phyloP scores from a whole-genome alignment of 345 rosid genomes.

The Hevea brasiliensis region DNA sequence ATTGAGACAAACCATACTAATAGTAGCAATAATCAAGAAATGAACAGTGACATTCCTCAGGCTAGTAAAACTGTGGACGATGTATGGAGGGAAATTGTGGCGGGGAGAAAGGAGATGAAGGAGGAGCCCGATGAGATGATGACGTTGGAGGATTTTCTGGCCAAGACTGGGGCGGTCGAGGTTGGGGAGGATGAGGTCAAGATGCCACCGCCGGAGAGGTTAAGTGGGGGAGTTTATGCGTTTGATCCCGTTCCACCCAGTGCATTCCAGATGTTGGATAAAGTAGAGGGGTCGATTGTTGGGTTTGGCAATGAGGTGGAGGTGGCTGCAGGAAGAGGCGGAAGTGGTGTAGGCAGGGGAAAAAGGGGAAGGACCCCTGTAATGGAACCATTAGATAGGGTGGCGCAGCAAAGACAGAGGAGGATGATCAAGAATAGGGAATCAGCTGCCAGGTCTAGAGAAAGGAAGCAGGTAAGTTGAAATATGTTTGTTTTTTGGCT shows the following conservation, averaged over 20 bases:
- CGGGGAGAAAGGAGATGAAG: slow-evolving; percentile 62
- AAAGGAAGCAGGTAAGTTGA: slow-evolving; percentile 66
- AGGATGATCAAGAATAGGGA: slow-evolving; percentile 99
- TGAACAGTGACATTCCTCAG: slow-evolving; percentile 3
- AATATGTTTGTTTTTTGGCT: not conserved
- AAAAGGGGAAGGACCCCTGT: slow-evolving; percentile 61
- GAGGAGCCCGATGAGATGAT: slow-evolving; percentile 79
- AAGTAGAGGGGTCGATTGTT: slow-evolving; percentile 50
- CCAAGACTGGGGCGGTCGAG: slow-evolving; percentile 58
- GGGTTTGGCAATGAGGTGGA: slow-evolving; percentile 54
- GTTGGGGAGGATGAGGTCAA: slow-evolving; percentile 28
- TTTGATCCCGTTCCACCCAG: slow-evolving; percentile 47
- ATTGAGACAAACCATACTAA: not conserved
- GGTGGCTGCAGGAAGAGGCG: slow-evolving; percentile 16
- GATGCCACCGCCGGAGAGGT: slow-evolving; percentile 38
- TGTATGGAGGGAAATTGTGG: slow-evolving; percentile 86
- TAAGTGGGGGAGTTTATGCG: slow-evolving; percentile 49
- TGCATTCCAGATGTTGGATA: slow-evolving; percentile 58
- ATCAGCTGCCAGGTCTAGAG: slow-evolving; percentile 95
- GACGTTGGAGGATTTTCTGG: slow-evolving; percentile 92
- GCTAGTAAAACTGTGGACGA: slow-evolving; percentile 53
- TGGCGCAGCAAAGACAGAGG: slow-evolving; percentile 84
- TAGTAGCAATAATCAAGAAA: not conserved
- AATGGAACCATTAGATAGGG: slow-evolving; percentile 80
- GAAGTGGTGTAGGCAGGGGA: slow-evolving; percentile 46